These are phyloP conservation scores for Rhodomyrtus tomentosa DNA, from an alignment of 345 rosid species.

Conservation along the genomic window DNA sequence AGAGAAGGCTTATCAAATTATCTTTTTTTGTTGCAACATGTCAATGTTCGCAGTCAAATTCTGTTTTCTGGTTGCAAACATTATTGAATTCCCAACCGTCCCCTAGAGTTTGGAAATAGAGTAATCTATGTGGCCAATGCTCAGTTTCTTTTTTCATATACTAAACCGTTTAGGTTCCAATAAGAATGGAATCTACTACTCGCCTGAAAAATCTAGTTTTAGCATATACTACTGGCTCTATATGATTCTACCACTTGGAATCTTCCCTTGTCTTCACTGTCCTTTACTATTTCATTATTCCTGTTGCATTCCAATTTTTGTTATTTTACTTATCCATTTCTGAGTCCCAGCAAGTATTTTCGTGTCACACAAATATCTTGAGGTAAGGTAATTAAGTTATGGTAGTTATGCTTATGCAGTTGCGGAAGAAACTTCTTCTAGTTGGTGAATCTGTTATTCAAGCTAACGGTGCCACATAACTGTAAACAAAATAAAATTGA, in stretches of 20 bases:
- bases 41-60: not conserved
- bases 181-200: not conserved
- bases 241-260: not conserved
- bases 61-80: not conserved
- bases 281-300: not conserved
- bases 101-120: not conserved
- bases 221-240: not conserved
- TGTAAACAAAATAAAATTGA: not conserved
- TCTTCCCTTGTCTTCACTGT: not conserved
- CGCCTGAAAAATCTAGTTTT: not conserved
- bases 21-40: not conserved
- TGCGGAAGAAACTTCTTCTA: not conserved
- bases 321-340: not conserved
- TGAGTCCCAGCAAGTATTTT: not conserved
- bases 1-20: not conserved
- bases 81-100: not conserved
- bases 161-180: not conserved
- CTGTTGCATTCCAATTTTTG: not conserved
- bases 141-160: too few relatives aligned
- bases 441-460: not conserved
- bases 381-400: not conserved
- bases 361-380: not conserved
- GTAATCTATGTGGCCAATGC: not conserved
- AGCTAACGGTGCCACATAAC: not conserved
- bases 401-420: not conserved